Evolutionary conservation across 140 eudicot species (phyloP), one percentile per base, ranked within the genome.

Genomic region (Ambrosia hybrid): DNA sequence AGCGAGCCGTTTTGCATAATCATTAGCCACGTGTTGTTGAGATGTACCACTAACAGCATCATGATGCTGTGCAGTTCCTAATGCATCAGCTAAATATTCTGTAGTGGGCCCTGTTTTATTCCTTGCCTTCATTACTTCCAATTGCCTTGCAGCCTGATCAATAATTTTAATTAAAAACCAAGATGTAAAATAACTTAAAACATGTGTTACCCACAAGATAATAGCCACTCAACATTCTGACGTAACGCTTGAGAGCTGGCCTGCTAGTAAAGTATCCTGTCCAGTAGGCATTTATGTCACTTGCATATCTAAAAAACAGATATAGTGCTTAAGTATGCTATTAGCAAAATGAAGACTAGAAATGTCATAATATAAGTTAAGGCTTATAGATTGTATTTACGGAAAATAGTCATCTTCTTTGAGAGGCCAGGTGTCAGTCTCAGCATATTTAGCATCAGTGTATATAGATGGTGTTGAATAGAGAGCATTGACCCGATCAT

Each of bases 181-280:
- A 57, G 64, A 51, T 41, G 53, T 30, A 21, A 51, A 64, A 30
- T 49, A 62, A 68, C 10, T 7, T 57, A 57, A 26, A 17, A 2
- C 45, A 26, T 46, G 51, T 45, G 51, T 41, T 64, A 64, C 87
- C 11, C 68, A 90, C 99, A 90, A 93, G 65, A 73, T 90, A 88
- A 77, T 93, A 93, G 81, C 91, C 96, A 67, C 99, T 88, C 82
- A 93, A 34, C 76, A 57, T 60, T 79, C 99, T 87, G 10, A 93
- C 96, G 74, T 90, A 93, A 46, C 96, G 84, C 77, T 93, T 93
- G 73, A 85, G 49, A 56, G 82, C 89, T 45, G 97, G 85, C 73
- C 99, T 86, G 65, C 99, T 93, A 16, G 97, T 88, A 78, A 87
- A 93, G 73, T 93, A 93, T 51, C 99, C 99, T 3, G 99, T 93